Evolutionary conservation across 2,329 filamentous ascomycete genomes (phyloP).

Genomic region (Epichloe bromicola): DNA sequence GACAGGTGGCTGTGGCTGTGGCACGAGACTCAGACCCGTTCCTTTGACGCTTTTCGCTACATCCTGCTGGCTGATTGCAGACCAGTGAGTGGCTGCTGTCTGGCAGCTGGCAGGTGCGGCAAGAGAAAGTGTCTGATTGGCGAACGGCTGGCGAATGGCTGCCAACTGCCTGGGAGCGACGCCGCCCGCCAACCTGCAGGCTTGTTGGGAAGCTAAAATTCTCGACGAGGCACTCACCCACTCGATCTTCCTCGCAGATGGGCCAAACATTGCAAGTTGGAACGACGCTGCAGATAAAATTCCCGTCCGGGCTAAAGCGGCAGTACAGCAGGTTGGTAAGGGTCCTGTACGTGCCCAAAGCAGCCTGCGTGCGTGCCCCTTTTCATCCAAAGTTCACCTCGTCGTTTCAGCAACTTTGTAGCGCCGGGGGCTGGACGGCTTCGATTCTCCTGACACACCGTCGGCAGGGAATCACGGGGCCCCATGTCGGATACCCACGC

Average conservation of each 20-base stretch:
- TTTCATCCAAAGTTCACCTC: not conserved
- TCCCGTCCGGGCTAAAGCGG: too few relatives aligned
- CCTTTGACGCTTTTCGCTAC: too few relatives aligned
- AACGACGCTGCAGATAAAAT: too few relatives aligned
- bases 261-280: too few relatives aligned
- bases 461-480: not conserved
- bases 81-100: not conserved
- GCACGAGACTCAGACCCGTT: not conserved
- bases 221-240: not conserved
- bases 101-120: not conserved
- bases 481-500: not conserved
- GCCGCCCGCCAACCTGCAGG: slow-evolving; percentile 1
- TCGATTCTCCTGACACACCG: not conserved
- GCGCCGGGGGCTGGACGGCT: not conserved
- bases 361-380: too few relatives aligned
- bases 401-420: not conserved
- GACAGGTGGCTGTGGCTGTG: too few relatives aligned
- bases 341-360: too few relatives aligned
- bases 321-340: too few relatives aligned
- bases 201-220: not conserved
- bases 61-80: too few relatives aligned
- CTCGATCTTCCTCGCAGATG: too few relatives aligned
- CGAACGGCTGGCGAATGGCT: not conserved
- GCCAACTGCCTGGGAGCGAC: not conserved
- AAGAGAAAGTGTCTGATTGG: not conserved